Base-by-base conservation (phyloP, 2,329 filamentous ascomycete genomes). In the Aspergillus awamori region DNA sequence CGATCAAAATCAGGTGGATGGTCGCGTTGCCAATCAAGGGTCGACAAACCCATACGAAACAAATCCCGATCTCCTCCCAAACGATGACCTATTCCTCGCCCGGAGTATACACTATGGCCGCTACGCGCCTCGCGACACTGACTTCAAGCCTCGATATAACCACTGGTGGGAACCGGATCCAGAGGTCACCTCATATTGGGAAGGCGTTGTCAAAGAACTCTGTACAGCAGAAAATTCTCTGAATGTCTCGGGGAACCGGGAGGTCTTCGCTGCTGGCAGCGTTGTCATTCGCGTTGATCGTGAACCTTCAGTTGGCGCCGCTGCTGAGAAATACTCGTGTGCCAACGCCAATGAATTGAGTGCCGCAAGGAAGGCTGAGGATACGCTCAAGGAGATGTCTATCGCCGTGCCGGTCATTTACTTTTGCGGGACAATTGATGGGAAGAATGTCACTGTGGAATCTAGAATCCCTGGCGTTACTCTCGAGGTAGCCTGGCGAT, bases 401-500 rank as follows among this genome's bases (percentile, higher is more conserved):
- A 69, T 77, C 41, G 63, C 70, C 5, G 69, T 79, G 8, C 77
- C 77, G 1, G 63, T 73, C 47, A 70, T 76, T 62, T 70, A 74
- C 54, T 77, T 77, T n/a, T 76, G 69, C 56, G 74, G 75, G 13
- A 74, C 67, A 33, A 67, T 79, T 48, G 72, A 75, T 26, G 75
- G 70, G 45, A 77, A 73, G 55, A 78, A 79, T 60, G 69, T 78
- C 43, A 74, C 76, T 7, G 70, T 77, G 45, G 76, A 78, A 64
- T 76, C 76, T 13, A 69, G 77, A 47, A 74, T 79, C 22, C 74
- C 76, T 4, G 77, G 77, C 4, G 73, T 78, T 52, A 74, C 76
- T 13, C 65, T 79, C 30, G 73, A 78, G 45, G 68, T 74, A 47
- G 75, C 70, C n/a, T 79, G 72, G 74, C 74, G 67, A 22, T 74